Conservation (phyloP, 257 asterid species). For the Leptodermis oblonga region DNA sequence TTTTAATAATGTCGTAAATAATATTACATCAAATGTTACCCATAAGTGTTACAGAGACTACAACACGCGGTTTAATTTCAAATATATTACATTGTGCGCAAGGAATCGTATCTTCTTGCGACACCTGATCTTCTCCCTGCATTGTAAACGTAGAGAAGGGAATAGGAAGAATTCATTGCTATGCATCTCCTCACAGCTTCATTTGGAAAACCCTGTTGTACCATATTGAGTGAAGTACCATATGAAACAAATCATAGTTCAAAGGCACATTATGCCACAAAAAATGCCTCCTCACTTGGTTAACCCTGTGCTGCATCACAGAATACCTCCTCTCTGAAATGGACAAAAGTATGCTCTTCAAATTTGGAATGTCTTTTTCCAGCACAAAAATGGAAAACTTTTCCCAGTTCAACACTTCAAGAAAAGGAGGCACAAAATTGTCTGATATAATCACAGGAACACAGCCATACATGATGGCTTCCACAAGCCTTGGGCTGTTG, state of each 20-base stretch:
- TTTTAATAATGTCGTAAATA: no score
- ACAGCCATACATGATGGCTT: slow-evolving; percentile 65
- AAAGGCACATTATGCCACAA: slow-evolving; percentile 53
- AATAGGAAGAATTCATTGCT: no score
- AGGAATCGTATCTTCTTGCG: no score
- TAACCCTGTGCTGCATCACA: slow-evolving; percentile 60
- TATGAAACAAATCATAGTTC: no score
- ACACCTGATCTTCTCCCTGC: no score
- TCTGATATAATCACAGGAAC: slow-evolving; percentile 80
- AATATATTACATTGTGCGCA: no score
- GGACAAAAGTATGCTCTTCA: slow-evolving; percentile 58
- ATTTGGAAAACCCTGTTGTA: slow-evolving; percentile 50
- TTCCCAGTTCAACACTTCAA: slow-evolving; percentile 75
- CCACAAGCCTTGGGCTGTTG: slow-evolving; percentile 69
- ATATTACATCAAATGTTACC: no score
- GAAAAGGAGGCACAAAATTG: slow-evolving; percentile 68
- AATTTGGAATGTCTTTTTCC: slow-evolving; percentile 68
- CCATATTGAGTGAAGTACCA: slow-evolving; percentile 83
- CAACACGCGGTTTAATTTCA: no score
- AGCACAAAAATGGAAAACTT: slow-evolving; percentile 52
- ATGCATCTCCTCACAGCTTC: slow-evolving; percentile 12
- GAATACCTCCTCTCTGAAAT: slow-evolving; percentile 48
- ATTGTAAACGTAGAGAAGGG: no score
- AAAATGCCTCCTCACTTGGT: slow-evolving; percentile 57
- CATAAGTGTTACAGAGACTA: no score